Conservation (phyloP, 441 rosid genomes). For the Viola pubescens region DNA sequence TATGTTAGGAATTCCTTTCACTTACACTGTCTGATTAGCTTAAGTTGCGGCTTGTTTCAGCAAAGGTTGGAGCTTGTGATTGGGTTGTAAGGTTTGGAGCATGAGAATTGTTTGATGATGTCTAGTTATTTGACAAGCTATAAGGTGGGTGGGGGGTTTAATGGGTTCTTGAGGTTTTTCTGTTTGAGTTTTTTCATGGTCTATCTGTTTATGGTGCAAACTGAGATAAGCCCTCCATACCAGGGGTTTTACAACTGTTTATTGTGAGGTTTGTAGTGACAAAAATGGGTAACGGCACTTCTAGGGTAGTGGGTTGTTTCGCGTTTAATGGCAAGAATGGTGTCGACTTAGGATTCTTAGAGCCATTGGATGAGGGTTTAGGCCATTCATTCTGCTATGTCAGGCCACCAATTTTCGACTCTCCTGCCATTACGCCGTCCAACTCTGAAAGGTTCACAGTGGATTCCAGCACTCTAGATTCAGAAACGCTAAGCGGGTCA, state of each 20-base stretch:
- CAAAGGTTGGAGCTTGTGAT: not conserved
- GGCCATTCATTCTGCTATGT: slow-evolving; percentile 96
- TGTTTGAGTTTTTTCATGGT: slow-evolving; percentile 34
- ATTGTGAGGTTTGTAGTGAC: slow-evolving; percentile 20
- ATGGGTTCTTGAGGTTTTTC: slow-evolving; percentile 39
- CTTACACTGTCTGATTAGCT: slow-evolving; percentile 15
- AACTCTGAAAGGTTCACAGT: slow-evolving; percentile 91
- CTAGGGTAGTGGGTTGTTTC: slow-evolving; percentile 92
- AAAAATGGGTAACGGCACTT: slow-evolving; percentile 86
- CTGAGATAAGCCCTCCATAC: slow-evolving; percentile 36
- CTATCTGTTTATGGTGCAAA: slow-evolving; percentile 46
- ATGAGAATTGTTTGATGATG: slow-evolving; percentile 58
- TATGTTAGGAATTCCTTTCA: slow-evolving; percentile 5
- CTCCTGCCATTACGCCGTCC: slow-evolving; percentile 83
- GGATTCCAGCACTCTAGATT: slow-evolving; percentile 89
- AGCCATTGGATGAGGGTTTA: slow-evolving; percentile 86
- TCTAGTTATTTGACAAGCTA: slow-evolving; percentile 33
- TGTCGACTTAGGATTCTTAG: slow-evolving; percentile 75
- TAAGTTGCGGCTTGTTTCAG: slow-evolving; percentile 8
- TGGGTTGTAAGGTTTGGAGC: slow-evolving; percentile 25
- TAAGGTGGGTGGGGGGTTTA: slow-evolving; percentile 55
- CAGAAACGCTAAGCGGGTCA: slow-evolving; percentile 78
- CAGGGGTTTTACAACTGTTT: slow-evolving; percentile 34
- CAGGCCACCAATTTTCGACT: slow-evolving; percentile 71
- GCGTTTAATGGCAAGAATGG: slow-evolving; percentile 70